Conservation (phyloP, 441 rosid genomes). For the Mallotus japonicus region DNA sequence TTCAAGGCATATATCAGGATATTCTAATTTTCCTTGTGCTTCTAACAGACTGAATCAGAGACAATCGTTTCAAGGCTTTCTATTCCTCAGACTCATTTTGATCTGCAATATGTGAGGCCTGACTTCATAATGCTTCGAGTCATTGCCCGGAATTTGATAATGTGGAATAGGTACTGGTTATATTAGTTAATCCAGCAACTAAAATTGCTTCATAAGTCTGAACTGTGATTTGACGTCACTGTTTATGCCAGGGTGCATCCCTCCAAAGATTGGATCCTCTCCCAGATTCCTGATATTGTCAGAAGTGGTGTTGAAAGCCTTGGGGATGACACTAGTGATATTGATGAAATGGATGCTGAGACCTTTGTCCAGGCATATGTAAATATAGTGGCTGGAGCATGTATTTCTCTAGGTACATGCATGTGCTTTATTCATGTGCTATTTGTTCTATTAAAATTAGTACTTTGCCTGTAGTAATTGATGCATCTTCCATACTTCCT, state of each 20-base stretch:
- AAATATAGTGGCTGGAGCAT: constrained; percentile 93
- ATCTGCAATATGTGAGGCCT: constrained; percentile 89
- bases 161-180: constrained; percentile 85
- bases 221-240: constrained; percentile 23
- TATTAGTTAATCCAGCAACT: constrained; percentile 6
- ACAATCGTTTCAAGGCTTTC: constrained; percentile 71
- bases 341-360: constrained; percentile 81
- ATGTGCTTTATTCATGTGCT: constrained; percentile 17
- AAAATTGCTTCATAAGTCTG: constrained; percentile 22
- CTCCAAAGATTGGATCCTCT: constrained; percentile 79
- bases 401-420: constrained; percentile 83
- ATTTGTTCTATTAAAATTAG: background rate
- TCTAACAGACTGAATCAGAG: constrained; percentile 84
- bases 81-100: constrained; percentile 81
- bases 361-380: constrained; percentile 87
- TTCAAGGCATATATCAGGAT: background rate
- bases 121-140: constrained; percentile 99
- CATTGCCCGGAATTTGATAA: constrained; percentile 90
- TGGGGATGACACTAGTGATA: constrained; percentile 57
- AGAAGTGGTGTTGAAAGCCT: constrained; percentile 63
- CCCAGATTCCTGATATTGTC: constrained; percentile 87
- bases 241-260: constrained; percentile 67
- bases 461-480: too few species aligned
- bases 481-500: too few species aligned
- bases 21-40: constrained; percentile 27